Percentiles rank a stretch among this genome's conserved stretches.
Evolutionary conservation across 352 stramenopile genomes (phyloP).

Genomic region (Blastocystis sp.): DNA sequence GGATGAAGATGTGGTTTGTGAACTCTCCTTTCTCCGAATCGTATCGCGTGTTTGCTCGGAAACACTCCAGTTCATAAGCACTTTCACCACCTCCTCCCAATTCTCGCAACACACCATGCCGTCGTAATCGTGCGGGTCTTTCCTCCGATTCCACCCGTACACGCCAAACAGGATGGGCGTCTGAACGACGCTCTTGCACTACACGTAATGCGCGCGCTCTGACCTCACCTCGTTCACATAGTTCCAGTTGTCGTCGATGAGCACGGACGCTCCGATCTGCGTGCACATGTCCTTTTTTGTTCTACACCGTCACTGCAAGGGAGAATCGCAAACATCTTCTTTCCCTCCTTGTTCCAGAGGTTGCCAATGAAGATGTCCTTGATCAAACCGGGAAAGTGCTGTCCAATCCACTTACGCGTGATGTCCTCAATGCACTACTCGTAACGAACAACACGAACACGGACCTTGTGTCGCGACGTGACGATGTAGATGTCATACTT

Average conservation of each 20-base stretch:
- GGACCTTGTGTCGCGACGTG: constrained; percentile 39
- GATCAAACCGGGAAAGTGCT: constrained; percentile 46
- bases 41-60: constrained; percentile 54
- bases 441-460: background rate
- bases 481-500: constrained; percentile 73
- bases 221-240: constrained; percentile 39
- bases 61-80: constrained; percentile 60
- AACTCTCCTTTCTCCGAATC: constrained; percentile 67
- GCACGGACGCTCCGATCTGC: constrained; percentile 46
- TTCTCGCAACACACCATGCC: constrained; percentile 53
- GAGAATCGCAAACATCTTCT: constrained; percentile 25
- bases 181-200: constrained; percentile 28
- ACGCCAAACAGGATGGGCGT: constrained; percentile 57
- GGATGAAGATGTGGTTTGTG: constrained; percentile 35
- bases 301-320: background rate
- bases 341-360: constrained; percentile 44
- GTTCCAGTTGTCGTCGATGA: constrained; percentile 72
- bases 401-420: constrained; percentile 26
- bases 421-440: constrained; percentile 51
- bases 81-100: constrained; percentile 66
- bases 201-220: background rate
- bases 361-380: constrained; percentile 63
- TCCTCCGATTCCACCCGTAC: constrained; percentile 62
- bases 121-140: constrained; percentile 58
- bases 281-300: constrained; percentile 68